These are phyloP conservation scores for Xylaria hypoxylon DNA, from an alignment of 2,329 filamentous ascomycete species.

Conservation along the genomic window DNA sequence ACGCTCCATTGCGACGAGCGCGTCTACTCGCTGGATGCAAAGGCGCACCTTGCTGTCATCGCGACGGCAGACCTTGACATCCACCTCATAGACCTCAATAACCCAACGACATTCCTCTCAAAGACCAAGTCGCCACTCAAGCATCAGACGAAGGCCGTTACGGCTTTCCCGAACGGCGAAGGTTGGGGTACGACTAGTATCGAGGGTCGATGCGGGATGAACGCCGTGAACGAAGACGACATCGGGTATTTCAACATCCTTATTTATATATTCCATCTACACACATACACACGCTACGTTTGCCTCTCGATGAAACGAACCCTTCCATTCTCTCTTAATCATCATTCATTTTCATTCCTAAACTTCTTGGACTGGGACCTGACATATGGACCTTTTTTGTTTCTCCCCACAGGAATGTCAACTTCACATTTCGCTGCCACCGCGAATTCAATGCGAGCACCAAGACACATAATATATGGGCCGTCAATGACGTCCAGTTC, in stretches of 20 bases:
- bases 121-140: slow-evolving; percentile 44
- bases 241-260: slow-evolving; percentile 38
- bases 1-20: slow-evolving; percentile 62
- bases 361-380: not conserved
- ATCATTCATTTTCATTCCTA: not conserved
- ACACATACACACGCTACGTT: not conserved
- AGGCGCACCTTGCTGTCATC: slow-evolving; percentile 46
- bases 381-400: not conserved
- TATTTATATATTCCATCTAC: not conserved
- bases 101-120: slow-evolving; percentile 39
- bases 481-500: slow-evolving; percentile 51
- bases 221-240: slow-evolving; percentile 40
- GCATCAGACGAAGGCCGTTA: slow-evolving; percentile 49
- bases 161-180: slow-evolving; percentile 46
- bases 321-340: not conserved
- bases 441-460: slow-evolving; percentile 38
- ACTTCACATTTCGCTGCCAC: slow-evolving; percentile 53
- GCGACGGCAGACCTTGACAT: slow-evolving; percentile 50
- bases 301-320: not conserved
- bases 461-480: slow-evolving; percentile 47
- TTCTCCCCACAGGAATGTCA: slow-evolving; percentile 21
- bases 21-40: slow-evolving; percentile 55
- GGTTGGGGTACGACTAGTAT: slow-evolving; percentile 49
- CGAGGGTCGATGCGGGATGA: slow-evolving; percentile 48
- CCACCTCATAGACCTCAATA: slow-evolving; percentile 51